Base-by-base conservation (phyloP, 2,329 filamentous ascomycete genomes). In the Aspergillus niger region DNA sequence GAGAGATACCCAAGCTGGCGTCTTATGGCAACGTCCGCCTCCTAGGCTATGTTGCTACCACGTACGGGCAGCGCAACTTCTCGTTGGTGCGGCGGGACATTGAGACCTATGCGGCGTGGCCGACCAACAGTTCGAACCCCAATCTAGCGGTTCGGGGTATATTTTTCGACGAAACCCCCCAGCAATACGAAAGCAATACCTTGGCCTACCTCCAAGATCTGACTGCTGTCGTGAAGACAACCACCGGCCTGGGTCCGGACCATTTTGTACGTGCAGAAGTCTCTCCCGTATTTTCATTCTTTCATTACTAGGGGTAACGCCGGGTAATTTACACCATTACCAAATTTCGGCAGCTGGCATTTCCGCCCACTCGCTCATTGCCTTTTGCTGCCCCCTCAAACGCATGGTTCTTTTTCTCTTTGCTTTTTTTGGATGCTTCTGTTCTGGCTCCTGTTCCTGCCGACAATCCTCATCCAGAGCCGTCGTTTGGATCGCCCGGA, bases 31-130 rank as follows among this genome's bases (percentile, higher is more conserved):
- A 85, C 71, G 79, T 81, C 55, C 75, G 78, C 36, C 77, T 82
- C 51, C 70, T 85, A 57, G 80, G 77, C 10, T 83, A 82, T 68
- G 81, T 84, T 69, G 72, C 81, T 49, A 81, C 79, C 58, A 82
- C 79, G 39, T 86, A 83, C 69, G 74, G 72, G 22, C 71, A 66
- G 50, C 75, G 76, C 53, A 68, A 76, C 53, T 67, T 82, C 72
- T 69, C 76, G 67, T 60, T 77, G 73, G 69, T 80, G 51, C 70
- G 68, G 58, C 65, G 71, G 60, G 81, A 84, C 61, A 76, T 84
- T 49, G 74, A 75, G 55, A 73, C 71, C 4, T 83, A 82, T 60
- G 77, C 75, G 15, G 76, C 73, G 39, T 83, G 81, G 81, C 69
- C 76, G 10, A 65, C 63, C 15, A 72, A 70, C 56, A 72, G 70